Conservation (phyloP, 1,139 yeast genomes). For the Barnettozyma hawaiiensis region DNA sequence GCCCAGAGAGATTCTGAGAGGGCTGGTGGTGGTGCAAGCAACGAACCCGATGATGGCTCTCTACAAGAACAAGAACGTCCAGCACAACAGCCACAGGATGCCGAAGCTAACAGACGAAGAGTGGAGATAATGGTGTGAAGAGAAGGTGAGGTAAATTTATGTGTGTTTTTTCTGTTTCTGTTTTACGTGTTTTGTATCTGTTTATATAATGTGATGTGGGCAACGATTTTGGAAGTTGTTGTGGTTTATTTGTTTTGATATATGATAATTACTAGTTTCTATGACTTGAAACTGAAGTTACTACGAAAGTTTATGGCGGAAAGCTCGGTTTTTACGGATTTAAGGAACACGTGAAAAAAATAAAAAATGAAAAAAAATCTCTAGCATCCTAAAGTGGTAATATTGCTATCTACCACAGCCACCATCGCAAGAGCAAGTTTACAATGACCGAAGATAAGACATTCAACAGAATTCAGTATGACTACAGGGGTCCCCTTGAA, state of each 20-base stretch:
- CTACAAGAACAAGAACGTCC: neutral
- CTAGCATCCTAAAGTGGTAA: neutral
- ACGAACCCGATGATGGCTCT: neutral
- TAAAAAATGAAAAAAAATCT: no score
- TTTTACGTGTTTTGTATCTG: no score
- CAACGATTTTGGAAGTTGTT: no score
- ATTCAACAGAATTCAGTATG: neutral
- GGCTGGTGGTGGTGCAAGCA: neutral
- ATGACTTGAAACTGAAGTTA: no score
- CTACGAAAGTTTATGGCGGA: no score
- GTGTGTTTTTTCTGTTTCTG: no score
- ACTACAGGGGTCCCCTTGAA: neutral
- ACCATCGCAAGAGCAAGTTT: no score
- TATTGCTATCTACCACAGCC: neutral
- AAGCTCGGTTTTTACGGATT: neutral
- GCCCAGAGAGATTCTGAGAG: constrained; percentile 19
- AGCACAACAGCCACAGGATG: neutral
- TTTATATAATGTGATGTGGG: no score
- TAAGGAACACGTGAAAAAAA: neutral
- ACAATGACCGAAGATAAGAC: neutral
- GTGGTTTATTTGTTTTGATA: no score
- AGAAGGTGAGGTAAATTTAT: neutral
- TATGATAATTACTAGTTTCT: no score
- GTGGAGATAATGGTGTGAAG: neutral
- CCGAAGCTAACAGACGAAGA: constrained; percentile 1